These are phyloP conservation scores for Iris pallida DNA, from an alignment of 116 monocot species.

Conservation along the genomic window DNA sequence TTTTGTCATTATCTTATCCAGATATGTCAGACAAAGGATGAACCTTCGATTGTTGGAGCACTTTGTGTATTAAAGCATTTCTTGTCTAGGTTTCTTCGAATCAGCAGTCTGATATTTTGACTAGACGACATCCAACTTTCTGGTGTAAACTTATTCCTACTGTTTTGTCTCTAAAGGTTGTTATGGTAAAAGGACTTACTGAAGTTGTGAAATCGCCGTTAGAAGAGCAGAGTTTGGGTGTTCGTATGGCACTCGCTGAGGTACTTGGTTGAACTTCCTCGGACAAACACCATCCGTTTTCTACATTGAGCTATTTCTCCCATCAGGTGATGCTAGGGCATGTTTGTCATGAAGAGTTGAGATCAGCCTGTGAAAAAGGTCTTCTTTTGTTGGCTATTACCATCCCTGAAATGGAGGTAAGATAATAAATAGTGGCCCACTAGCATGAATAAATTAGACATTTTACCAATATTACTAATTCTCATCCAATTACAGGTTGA, in stretches of 20 bases:
- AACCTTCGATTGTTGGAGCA: slow-evolving; percentile 62
- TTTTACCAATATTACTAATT: neutral
- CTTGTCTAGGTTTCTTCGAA: slow-evolving; percentile 62
- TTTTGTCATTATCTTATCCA: slow-evolving; percentile 15
- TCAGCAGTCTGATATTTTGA: neutral
- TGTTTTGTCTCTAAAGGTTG: slow-evolving; percentile 38
- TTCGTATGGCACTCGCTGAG: slow-evolving; percentile 78
- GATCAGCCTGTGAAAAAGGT: slow-evolving; percentile 80
- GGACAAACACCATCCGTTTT: neutral
- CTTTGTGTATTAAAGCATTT: slow-evolving; percentile 76
- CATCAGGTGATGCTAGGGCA: slow-evolving; percentile 47
- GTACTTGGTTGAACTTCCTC: slow-evolving; percentile 23
- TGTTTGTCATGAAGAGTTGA: slow-evolving; percentile 51
- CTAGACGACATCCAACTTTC: slow-evolving; percentile 1
- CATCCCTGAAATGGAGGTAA: too few relatives aligned
- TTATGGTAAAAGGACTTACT: slow-evolving; percentile 65
- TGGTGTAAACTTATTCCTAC: slow-evolving; percentile 10
- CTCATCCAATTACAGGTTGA: slow-evolving; percentile 60
- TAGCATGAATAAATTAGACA: neutral
- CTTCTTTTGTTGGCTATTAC: slow-evolving; percentile 76
- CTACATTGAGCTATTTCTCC: neutral
- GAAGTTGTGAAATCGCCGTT: slow-evolving; percentile 69
- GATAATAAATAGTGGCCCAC: too few relatives aligned
- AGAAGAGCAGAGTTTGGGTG: slow-evolving; percentile 53
- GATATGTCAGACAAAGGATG: slow-evolving; percentile 87